Conservation (phyloP, 2,329 filamentous ascomycete species). For the Cryphonectria nitschkei region DNA sequence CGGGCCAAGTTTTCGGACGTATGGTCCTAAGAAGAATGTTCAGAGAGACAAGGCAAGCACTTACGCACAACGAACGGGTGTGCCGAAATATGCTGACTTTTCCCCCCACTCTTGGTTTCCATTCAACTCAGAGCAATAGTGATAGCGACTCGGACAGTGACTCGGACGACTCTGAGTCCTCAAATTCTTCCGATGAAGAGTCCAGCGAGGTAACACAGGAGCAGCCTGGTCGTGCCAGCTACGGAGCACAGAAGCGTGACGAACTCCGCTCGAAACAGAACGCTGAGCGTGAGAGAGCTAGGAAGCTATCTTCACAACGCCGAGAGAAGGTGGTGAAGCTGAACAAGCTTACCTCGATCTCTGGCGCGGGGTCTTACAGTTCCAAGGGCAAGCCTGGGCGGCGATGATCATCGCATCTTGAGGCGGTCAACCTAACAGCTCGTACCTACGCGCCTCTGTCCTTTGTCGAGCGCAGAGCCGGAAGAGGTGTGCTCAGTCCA, state of each 20-base stretch:
- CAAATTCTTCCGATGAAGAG: constrained; percentile 42
- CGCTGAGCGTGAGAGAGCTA: constrained; percentile 50
- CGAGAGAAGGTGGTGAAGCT: constrained; percentile 70
- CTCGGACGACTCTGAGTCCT: constrained; percentile 42
- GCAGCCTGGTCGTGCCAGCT: constrained; percentile 18
- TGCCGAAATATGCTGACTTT: constrained; percentile 17
- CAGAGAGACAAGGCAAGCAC: constrained; percentile 25
- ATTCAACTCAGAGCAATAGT: constrained; percentile 10
- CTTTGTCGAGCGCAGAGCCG: neutral
- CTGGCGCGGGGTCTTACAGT: constrained; percentile 41
- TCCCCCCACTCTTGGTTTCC: neutral
- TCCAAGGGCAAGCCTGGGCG: constrained; percentile 17
- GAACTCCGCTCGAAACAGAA: constrained; percentile 44
- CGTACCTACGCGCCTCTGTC: neutral
- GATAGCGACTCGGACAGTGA: constrained; percentile 26
- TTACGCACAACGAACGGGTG: neutral
- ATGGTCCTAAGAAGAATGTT: constrained; percentile 21
- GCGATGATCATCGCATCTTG: constrained; percentile 6
- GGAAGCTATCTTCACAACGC: constrained; percentile 60
- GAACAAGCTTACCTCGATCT: constrained; percentile 65
- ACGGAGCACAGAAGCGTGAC: constrained; percentile 22
- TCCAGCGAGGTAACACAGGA: constrained; percentile 37
- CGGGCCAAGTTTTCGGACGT: constrained; percentile 25
- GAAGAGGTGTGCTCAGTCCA: neutral
- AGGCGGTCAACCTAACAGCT: neutral